These are phyloP conservation scores for Pochonia chlamydosporia DNA, from an alignment of 2,329 filamentous ascomycete species.

Conservation along the genomic window DNA sequence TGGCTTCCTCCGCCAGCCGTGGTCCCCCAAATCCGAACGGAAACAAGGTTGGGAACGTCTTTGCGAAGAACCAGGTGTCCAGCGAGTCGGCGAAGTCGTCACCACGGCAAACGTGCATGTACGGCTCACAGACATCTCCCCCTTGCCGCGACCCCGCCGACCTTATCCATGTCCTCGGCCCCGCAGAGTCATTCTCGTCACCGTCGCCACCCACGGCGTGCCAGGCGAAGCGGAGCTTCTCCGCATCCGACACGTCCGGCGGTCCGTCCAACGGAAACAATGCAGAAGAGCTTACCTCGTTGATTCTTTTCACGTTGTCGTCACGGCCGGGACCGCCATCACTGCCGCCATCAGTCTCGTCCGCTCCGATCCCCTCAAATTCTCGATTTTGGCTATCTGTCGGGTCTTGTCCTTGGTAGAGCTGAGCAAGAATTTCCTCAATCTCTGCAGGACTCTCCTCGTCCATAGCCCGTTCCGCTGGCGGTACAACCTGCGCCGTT, in stretches of 20 bases:
- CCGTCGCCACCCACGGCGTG: neutral
- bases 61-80: constrained; percentile 10
- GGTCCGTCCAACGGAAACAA: constrained; percentile 6
- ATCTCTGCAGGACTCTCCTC: constrained; percentile 6
- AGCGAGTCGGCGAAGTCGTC: constrained; percentile 10
- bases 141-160: neutral
- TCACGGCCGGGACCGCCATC: neutral
- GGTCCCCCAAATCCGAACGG: constrained; percentile 10
- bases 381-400: neutral
- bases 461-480: constrained; percentile 7
- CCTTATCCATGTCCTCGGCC: neutral
- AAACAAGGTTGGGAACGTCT: constrained; percentile 10
- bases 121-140: neutral
- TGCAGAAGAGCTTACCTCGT: constrained; percentile 7
- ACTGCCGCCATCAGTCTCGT: neutral
- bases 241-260: constrained; percentile 5
- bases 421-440: constrained; percentile 5
- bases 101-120: constrained; percentile 8
- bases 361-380: neutral
- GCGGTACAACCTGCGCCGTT: constrained; percentile 10
- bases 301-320: neutral
- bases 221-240: constrained; percentile 3
- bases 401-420: neutral
- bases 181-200: neutral
- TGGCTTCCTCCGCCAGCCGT: constrained; percentile 2